phyloP scores from a whole-genome alignment of 2,329 filamentous ascomycete genomes.

The Neofusicoccum cordaticola region DNA sequence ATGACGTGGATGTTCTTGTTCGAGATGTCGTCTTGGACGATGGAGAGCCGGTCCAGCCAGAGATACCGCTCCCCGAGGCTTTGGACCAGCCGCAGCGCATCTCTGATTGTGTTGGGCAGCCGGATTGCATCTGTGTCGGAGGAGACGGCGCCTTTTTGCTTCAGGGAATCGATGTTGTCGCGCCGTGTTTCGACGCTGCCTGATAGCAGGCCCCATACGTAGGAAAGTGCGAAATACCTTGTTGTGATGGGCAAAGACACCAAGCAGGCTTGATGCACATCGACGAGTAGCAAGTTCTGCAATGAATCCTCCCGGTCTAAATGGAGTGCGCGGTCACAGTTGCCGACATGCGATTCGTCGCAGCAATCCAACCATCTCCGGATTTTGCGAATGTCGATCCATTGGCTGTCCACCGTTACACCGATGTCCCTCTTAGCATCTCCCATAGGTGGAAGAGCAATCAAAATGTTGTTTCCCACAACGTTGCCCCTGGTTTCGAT shows the following conservation, averaged over 20 bases:
- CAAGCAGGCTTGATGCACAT: neutral
- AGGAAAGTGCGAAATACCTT: neutral
- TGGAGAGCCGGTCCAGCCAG: constrained; percentile 26
- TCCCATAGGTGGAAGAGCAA: too few relatives aligned
- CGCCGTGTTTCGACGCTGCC: neutral
- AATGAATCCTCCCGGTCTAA: too few relatives aligned
- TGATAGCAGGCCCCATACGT: neutral
- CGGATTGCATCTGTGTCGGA: too few relatives aligned
- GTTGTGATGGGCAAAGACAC: neutral
- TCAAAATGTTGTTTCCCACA: too few relatives aligned
- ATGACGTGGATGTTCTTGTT: constrained; percentile 12
- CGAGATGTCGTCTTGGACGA: constrained; percentile 22
- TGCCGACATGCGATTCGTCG: too few relatives aligned
- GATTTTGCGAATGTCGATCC: too few relatives aligned
- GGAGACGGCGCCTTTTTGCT: too few relatives aligned
- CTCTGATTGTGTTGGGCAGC: constrained; percentile 14
- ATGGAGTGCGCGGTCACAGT: too few relatives aligned
- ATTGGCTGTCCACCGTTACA: too few relatives aligned
- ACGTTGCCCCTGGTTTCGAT: too few relatives aligned
- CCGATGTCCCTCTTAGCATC: too few relatives aligned
- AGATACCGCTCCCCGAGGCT: constrained; percentile 21
- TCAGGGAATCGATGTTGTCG: neutral
- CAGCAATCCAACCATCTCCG: too few relatives aligned
- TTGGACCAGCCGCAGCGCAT: constrained; percentile 19
- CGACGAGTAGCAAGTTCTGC: neutral